Conservation (phyloP, 1,284 basidiomycete genomes). For the Uromyces viciae-fabae region DNA sequence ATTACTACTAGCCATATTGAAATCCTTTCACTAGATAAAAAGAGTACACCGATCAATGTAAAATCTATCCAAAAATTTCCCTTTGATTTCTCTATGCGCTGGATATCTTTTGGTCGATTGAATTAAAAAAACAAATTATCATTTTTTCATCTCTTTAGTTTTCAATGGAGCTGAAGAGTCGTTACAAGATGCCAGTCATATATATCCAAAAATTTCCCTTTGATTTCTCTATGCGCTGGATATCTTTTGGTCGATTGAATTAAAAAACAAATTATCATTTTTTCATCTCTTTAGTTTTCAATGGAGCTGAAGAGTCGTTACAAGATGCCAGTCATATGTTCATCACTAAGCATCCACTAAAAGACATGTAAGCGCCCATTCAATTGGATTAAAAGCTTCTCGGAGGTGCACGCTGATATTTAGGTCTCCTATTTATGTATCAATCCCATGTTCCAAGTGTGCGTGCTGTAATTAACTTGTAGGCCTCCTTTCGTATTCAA, state of each 20-base stretch:
- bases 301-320: conserved; percentile 79
- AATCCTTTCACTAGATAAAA: no score
- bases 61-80: not conserved
- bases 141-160: conserved; percentile 60
- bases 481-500: conserved; percentile 68
- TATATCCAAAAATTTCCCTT: not conserved
- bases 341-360: conserved; percentile 31
- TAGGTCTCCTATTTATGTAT: conserved; percentile 4
- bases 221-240: not conserved
- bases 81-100: not conserved
- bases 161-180: conserved; percentile 93
- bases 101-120: conserved; percentile 1
- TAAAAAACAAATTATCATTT: not conserved
- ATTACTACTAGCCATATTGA: no score
- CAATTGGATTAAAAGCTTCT: no score
- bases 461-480: conserved; percentile 83
- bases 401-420: not conserved
- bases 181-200: conserved; percentile 47
- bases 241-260: conserved; percentile 10
- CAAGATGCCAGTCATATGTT: conserved; percentile 39
- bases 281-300: conserved; percentile 70
- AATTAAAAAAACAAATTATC: conserved; percentile 2
- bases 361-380: conserved; percentile 9
- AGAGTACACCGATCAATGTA: no score
- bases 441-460: conserved; percentile 60